These are phyloP conservation scores for Metschnikowia similis DNA, from an alignment of 805 yeast genomes.

Conservation along the genomic window DNA sequence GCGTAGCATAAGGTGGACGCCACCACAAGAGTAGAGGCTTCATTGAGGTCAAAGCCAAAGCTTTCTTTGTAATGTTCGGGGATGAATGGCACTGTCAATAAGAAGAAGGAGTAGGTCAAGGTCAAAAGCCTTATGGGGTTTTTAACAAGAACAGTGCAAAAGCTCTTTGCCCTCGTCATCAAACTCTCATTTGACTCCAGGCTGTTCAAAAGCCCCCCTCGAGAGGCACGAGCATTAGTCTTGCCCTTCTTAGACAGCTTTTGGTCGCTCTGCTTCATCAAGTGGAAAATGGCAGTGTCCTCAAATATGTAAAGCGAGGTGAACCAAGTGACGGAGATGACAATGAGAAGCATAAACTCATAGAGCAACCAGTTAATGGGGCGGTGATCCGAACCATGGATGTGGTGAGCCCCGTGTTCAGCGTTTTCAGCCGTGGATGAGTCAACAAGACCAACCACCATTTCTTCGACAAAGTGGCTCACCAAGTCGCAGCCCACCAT, in stretches of 20 bases:
- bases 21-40: conserved; percentile 42
- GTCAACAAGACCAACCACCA: conserved; percentile 39
- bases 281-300: conserved; percentile 29
- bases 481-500: conserved; percentile 89
- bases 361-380: conserved; percentile 26
- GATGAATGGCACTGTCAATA: conserved; percentile 39
- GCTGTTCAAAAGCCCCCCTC: background rate
- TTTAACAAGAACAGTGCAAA: conserved; percentile 11
- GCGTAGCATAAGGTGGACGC: conserved; percentile 43
- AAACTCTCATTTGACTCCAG: background rate
- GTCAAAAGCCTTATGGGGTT: conserved; percentile 48
- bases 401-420: conserved; percentile 36
- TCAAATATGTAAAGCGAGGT: conserved; percentile 34
- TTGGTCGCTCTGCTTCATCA: conserved; percentile 17
- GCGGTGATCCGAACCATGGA: conserved; percentile 27
- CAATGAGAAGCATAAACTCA: conserved; percentile 21
- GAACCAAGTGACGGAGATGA: conserved; percentile 22
- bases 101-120: conserved; percentile 36
- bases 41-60: conserved; percentile 37
- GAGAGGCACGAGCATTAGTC: background rate
- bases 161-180: background rate
- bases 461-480: conserved; percentile 82
- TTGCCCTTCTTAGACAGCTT: background rate
- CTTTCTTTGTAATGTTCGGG: conserved; percentile 27
- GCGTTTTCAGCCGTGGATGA: conserved; percentile 16